These are phyloP conservation scores for Kwoniella europaea DNA, from an alignment of 768 basidiomycete species.

Conservation along the genomic window DNA sequence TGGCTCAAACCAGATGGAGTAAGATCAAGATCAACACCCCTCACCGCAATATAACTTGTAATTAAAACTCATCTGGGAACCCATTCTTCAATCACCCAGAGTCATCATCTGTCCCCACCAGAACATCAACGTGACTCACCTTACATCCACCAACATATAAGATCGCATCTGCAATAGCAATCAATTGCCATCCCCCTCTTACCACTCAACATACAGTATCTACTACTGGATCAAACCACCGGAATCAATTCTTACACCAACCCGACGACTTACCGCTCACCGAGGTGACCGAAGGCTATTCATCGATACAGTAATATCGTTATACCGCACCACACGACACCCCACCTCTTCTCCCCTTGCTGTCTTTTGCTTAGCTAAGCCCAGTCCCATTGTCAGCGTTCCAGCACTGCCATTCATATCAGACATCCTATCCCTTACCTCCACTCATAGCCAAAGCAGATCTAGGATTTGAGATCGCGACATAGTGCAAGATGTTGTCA, in stretches of 20 bases:
- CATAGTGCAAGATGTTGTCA: constrained; percentile 1
- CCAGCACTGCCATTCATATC: not conserved
- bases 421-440: not conserved
- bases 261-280: not conserved
- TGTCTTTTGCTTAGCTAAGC: constrained; percentile 8
- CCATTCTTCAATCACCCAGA: not conserved
- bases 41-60: no score
- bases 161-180: no score
- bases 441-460: not conserved
- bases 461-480: not conserved
- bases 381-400: not conserved
- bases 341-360: not conserved
- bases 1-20: not conserved
- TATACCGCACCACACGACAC: constrained; percentile 17
- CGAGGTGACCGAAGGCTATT: not conserved
- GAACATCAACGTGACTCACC: constrained; percentile 8
- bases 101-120: constrained; percentile 2
- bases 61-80: not conserved
- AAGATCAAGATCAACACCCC: not conserved
- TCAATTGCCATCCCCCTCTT: not conserved
- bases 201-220: not conserved
- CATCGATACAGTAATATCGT: not conserved
- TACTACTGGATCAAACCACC: not conserved
- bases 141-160: no score
- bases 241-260: not conserved